phyloP scores from a whole-genome alignment of 768 basidiomycete genomes.

The Auricularia auricula-judae region DNA sequence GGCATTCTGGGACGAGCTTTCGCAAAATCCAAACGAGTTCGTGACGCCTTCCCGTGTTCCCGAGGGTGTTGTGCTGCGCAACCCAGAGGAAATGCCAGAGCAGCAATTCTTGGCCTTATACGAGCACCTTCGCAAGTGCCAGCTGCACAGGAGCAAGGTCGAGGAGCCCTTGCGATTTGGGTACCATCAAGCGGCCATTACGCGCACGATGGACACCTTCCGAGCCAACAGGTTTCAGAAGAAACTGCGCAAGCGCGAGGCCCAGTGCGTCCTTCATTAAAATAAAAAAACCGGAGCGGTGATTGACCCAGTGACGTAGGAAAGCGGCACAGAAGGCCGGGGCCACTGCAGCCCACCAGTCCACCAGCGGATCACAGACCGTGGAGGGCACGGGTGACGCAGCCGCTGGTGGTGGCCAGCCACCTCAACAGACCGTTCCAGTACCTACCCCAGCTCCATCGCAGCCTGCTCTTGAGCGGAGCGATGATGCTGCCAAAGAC shows the following conservation, averaged over 20 bases:
- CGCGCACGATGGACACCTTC: not conserved
- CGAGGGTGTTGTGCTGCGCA: not conserved
- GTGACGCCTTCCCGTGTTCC: not conserved
- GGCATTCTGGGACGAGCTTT: not conserved
- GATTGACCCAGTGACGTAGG: too few relatives aligned
- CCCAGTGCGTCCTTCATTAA: not conserved
- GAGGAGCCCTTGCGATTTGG: not conserved
- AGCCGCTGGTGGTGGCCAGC: too few relatives aligned
- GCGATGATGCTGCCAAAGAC: too few relatives aligned
- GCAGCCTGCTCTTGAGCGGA: too few relatives aligned
- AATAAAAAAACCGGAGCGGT: not conserved
- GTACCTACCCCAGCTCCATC: too few relatives aligned
- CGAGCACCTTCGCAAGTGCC: not conserved
- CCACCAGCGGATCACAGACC: too few relatives aligned
- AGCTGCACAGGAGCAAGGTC: not conserved
- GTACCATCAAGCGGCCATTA: not conserved
- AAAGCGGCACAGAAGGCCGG: too few relatives aligned
- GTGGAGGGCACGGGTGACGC: too few relatives aligned
- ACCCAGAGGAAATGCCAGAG: not conserved
- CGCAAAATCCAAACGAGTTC: not conserved
- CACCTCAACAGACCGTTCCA: too few relatives aligned
- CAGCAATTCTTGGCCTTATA: not conserved
- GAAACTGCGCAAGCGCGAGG: not conserved
- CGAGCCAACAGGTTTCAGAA: not conserved
- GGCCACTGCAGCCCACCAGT: too few relatives aligned